Conservation (phyloP, 75 land plant species). For the Pinus tabuliformis region DNA sequence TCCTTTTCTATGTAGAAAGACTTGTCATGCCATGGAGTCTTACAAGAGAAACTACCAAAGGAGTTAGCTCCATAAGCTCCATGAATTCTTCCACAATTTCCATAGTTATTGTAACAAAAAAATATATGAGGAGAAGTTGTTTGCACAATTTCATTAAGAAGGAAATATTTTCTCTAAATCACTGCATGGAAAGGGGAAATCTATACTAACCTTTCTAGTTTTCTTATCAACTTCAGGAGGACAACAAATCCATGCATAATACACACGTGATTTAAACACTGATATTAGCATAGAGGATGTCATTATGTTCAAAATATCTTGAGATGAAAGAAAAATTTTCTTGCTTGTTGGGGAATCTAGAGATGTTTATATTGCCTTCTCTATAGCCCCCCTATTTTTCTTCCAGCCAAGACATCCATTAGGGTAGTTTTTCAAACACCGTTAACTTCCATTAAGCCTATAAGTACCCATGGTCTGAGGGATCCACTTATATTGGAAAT, state of each 20-base stretch:
- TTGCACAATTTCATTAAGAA: background rate
- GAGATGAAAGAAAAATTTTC: too few relatives aligned
- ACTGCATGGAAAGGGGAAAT: too few relatives aligned
- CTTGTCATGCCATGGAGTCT: too few relatives aligned
- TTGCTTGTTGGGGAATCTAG: too few relatives aligned
- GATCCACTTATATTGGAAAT: too few relatives aligned
- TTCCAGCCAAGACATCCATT: too few relatives aligned
- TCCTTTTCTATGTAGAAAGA: slow-evolving; percentile 12
- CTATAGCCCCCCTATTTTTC: too few relatives aligned
- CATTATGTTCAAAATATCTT: too few relatives aligned
- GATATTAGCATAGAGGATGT: slow-evolving; percentile 28
- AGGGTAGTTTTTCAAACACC: too few relatives aligned
- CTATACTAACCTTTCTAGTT: slow-evolving; percentile 16
- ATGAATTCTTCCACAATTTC: slow-evolving; percentile 63
- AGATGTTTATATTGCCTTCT: too few relatives aligned
- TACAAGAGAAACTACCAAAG: background rate
- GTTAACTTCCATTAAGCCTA: too few relatives aligned
- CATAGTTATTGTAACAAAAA: slow-evolving; percentile 9
- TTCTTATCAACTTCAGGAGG: slow-evolving; percentile 7
- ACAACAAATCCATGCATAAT: slow-evolving; percentile 29
- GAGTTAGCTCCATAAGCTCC: slow-evolving; percentile 54
- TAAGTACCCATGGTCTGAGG: too few relatives aligned
- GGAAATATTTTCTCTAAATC: background rate
- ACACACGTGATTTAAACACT: slow-evolving; percentile 23
- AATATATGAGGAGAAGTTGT: background rate